These are phyloP conservation scores for Trichoderma aggressivum DNA, from an alignment of 2,329 filamentous ascomycete species.

Conservation along the genomic window DNA sequence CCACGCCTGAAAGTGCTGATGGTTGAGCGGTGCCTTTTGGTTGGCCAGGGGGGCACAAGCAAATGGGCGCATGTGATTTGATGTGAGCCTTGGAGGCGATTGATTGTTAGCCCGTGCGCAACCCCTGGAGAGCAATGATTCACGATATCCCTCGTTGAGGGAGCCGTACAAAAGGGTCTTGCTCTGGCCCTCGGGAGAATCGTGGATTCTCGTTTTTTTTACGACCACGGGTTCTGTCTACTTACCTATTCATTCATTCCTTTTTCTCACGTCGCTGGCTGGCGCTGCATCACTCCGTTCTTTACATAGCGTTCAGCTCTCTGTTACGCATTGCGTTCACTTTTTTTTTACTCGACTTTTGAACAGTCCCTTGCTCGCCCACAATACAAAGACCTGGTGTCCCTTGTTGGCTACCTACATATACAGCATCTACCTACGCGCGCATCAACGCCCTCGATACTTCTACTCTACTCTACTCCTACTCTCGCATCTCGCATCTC, in stretches of 20 bases:
- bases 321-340: background rate
- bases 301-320: background rate
- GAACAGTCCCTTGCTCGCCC: background rate
- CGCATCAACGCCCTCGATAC: background rate
- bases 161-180: slow-evolving; percentile 10
- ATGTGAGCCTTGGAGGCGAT: background rate
- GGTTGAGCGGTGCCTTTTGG: background rate
- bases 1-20: background rate
- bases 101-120: background rate
- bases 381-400: slow-evolving; percentile 8
- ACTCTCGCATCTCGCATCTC: background rate
- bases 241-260: slow-evolving; percentile 5
- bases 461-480: background rate
- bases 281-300: background rate
- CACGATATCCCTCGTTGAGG: background rate
- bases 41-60: background rate
- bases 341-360: background rate
- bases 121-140: slow-evolving; percentile 8
- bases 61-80: background rate
- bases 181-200: background rate
- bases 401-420: background rate
- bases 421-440: background rate
- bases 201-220: background rate
- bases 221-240: background rate
- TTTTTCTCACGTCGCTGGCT: background rate